Evolutionary conservation across 805 yeast species (phyloP), one percentile per base, ranked within the genome.

Genomic region (Starmerella stigmatis): DNA sequence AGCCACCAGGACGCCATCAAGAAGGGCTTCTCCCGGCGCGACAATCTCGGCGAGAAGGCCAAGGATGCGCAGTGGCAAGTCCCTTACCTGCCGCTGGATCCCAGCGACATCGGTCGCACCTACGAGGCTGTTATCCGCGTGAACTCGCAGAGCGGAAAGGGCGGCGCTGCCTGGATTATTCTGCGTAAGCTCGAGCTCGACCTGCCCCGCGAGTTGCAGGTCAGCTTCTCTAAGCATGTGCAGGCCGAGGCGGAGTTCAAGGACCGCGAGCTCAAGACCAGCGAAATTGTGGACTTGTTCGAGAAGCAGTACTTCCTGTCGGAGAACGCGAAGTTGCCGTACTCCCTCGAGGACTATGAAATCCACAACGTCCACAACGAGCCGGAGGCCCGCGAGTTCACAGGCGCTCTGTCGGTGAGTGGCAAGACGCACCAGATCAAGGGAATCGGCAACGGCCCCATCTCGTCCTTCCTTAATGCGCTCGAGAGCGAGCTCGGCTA

Each of bases 91-190:
- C 94, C 94, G 23, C 70, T 84, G 58, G 94, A 83, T 60, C 94
- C 94, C 37, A 70, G 74, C 54, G 94, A 84, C 61, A 79, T 83
- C 56, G 94, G 94, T 42, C 75, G 92, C 62, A 81, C 81, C n/a
- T 84, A 84, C 66, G 94, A 84, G 64, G 92, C 94, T n/a, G 82
- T 84, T 45, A 83, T 83, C 56, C 76, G 94, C 60, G 92, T 83
- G 61, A 83, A 83, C 65, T 82, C 92, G 11, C 94, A 83, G 65
- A 75, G 84, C 21, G 94, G 94, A 50, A 83, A 83, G 65, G 94
- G 94, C 57, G 94, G 94, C 54, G 81, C 89, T 10, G 84, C 94
- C 5, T 83, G 94, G 92, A 79, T 84, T 53, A 80, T 83, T 58
- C 69, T 83, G 59, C 72, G 84, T 53, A 73, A 75, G 53, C 71